Base-by-base conservation (phyloP, 371 early-diverging fungal species). In the Sporodiniella umbellata region DNA sequence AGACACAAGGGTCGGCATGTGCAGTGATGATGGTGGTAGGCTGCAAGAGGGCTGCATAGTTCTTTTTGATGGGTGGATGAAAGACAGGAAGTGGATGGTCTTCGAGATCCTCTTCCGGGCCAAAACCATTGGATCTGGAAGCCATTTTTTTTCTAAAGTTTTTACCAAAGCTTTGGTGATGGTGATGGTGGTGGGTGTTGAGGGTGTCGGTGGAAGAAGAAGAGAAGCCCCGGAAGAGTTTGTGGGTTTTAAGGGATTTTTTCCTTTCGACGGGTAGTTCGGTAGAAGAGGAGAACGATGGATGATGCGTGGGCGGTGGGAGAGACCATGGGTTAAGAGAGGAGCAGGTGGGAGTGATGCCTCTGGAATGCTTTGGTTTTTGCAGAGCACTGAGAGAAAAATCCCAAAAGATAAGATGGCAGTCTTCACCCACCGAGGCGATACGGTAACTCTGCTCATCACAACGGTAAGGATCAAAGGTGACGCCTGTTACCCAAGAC, bases 391-490 rank as follows among this genome's bases (percentile, higher is more conserved):
- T 72, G 12, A 89, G 78, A 33, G 92, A 89, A 63, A 97, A 95
- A 60, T 97, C 98, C 98, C 98, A 97, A 12, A 97, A 60, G 14
- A 92, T 69, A n/a, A 97, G 58, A 49, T 85, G 79, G 0, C 89
- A 84, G 53, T 97, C 98, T 39, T 97, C 96, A 4, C 94, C 95
- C 3, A 95, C 93, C 48, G 91, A 90, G 26, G 86, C 92, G 62
- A 97, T 90, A 21, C 96, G 75, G 66, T 93, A 95, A 21, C 83
- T 86, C 10, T 80, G 66, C 8, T 87, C 92, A 51, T 89, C 89
- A 54, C 90, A 94, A 44, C 84, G 78, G 85, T 89, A 87, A 5
- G 87, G 83, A 65, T 99, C 99, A 81, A 99, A 99, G 0, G 86
- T 88, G 0, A 99, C 84, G 10, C 79, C 77, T 11, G 86, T 89